Evolutionary conservation across 164 flowering plant species (phyloP).

Genomic region (Akebia trifoliata): DNA sequence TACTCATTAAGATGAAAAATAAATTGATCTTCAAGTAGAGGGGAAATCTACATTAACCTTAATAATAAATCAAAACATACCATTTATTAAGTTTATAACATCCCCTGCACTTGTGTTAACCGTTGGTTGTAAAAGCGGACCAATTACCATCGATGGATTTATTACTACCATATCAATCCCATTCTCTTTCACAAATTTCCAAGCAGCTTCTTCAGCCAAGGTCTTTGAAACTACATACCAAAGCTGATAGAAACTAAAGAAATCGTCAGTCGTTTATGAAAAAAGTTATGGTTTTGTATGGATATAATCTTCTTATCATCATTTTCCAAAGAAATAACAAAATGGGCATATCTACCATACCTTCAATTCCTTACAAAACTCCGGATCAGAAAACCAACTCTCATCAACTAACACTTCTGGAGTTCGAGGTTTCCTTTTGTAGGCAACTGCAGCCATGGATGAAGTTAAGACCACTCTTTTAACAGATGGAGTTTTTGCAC

Average conservation of each 20-base stretch:
- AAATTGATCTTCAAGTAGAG: not conserved
- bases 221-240: conserved; percentile 56
- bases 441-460: conserved; percentile 35
- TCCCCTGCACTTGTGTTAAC: conserved; percentile 40
- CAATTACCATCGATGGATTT: conserved; percentile 47
- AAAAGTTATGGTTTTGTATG: no score
- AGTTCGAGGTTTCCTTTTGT: conserved; percentile 23
- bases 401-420: conserved; percentile 35
- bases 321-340: no score
- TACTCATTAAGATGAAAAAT: no score
- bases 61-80: conserved; percentile 16
- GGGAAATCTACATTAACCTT: not conserved
- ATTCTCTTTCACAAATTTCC: conserved; percentile 48
- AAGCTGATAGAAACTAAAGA: conserved; percentile 20
- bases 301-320: no score
- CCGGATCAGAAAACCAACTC: conserved; percentile 44
- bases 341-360: conserved; percentile 8
- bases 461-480: conserved; percentile 53
- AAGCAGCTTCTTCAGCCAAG: conserved; percentile 53
- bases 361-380: conserved; percentile 28
- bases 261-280: not conserved
- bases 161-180: conserved; percentile 42
- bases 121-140: conserved; percentile 48
- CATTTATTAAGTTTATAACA: conserved; percentile 32
- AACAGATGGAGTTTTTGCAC: conserved; percentile 34